Conservation (phyloP, 2,329 filamentous ascomycete species). For the Paracoccidioides brasiliensis region DNA sequence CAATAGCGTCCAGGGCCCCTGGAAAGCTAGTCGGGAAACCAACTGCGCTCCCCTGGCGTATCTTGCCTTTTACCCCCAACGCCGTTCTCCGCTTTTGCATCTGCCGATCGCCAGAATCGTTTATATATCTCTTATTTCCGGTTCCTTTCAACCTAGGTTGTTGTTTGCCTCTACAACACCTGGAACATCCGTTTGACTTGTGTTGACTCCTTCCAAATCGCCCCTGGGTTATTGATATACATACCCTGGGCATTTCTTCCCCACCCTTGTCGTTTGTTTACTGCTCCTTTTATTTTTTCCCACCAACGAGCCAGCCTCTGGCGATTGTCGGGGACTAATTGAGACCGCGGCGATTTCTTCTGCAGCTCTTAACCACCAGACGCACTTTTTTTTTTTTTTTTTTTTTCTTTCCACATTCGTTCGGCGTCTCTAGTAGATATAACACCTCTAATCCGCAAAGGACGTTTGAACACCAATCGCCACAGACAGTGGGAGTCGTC, state of each 20-base stretch:
- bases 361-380: background rate
- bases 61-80: background rate
- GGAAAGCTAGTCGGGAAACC: background rate
- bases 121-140: background rate
- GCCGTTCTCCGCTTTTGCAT: background rate
- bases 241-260: background rate
- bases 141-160: background rate
- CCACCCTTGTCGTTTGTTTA: background rate
- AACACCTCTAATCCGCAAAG: background rate
- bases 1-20: background rate
- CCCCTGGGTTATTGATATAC: background rate
- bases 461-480: background rate
- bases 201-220: background rate
- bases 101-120: slow-evolving; percentile 1
- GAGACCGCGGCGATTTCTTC: background rate
- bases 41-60: slow-evolving; percentile 1
- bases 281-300: background rate
- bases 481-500: background rate
- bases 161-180: background rate
- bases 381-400: background rate
- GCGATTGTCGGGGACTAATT: background rate
- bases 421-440: background rate
- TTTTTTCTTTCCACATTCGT: background rate
- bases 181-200: background rate
- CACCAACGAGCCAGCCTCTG: background rate